Base-by-base conservation (phyloP, 371 early-diverging fungal species). In the Fennellomyces sp. region DNA sequence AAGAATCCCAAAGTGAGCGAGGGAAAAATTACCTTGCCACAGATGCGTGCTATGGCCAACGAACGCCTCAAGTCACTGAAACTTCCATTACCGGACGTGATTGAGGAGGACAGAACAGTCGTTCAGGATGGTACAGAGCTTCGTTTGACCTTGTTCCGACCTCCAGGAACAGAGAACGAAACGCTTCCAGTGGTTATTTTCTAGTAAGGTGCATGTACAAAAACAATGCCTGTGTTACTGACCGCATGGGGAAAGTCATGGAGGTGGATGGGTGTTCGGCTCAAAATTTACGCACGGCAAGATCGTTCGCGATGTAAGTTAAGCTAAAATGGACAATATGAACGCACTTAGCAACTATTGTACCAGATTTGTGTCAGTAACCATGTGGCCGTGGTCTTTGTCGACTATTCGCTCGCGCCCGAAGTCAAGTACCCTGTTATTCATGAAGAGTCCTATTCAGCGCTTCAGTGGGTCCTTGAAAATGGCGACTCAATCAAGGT, bases 391-490 rank as follows among this genome's bases (percentile, higher is more conserved):
- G 47, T 65, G 11, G 56, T 65, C 2, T 69, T 69, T 52, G 57
- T 69, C 3, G 63, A 69, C 21, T 69, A 69, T 31, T 45, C 58
- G 13, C 41, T 72, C 3, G 61, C 63, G 8, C 72, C 76, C 2
- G 76, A 76, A 28, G 42, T n/a, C 11, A 63, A 57, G 2, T 76
- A 56, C 30, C 76, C 76, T 13, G 47, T 51, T n/a, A 65, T 64
- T 2, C 38, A 65, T 19, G 64, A 76, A 11, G 66, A 76, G 26
- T 66, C 65, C 21, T 50, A 69, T 45, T 56, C 53, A 7, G 65
- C 70, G 4, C 30, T 64, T 5, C 23, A 51, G 21, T 70, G 66
- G 63, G 48, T 63, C 15, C 21, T 52, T 35, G 60, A 48, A 10
- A 58, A 66, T 30, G 61, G 55, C 15, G 52, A 27, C 5, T 15